Conservation (phyloP, 495 filamentous ascomycete species). For the Margaritispora aquatica region DNA sequence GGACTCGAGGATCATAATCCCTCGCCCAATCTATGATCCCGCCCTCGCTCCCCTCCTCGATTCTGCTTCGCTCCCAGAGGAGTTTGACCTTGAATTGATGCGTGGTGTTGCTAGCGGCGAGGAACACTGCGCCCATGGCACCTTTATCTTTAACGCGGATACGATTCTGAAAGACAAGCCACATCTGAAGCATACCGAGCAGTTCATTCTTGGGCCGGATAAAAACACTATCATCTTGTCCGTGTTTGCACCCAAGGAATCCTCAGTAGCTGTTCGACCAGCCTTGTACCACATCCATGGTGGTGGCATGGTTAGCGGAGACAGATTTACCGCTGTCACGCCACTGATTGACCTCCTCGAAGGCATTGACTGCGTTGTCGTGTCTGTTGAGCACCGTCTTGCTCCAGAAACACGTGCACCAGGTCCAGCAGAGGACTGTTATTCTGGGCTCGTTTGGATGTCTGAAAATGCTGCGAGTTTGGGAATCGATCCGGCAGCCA, state of each 20-base stretch:
- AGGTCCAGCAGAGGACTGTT: slow-evolving; percentile 23
- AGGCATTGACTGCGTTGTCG: slow-evolving; percentile 13
- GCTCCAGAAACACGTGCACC: slow-evolving; percentile 23
- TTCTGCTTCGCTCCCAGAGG: slow-evolving; percentile 5
- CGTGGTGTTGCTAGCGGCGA: not conserved
- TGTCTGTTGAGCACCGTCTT: slow-evolving; percentile 28
- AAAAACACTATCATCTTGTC: not conserved
- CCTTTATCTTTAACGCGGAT: not conserved
- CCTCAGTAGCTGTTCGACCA: not conserved
- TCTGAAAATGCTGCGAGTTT: slow-evolving; percentile 19
- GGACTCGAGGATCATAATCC: slow-evolving; percentile 9
- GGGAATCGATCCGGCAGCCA: slow-evolving; percentile 22
- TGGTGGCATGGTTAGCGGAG: slow-evolving; percentile 3
- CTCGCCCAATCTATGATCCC: slow-evolving; percentile 9
- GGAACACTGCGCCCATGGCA: not conserved
- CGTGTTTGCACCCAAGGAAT: slow-evolving; percentile 1
- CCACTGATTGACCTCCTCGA: slow-evolving; percentile 11
- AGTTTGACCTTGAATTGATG: slow-evolving; percentile 11
- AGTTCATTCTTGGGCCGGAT: slow-evolving; percentile 2
- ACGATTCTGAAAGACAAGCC: not conserved
- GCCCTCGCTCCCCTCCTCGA: slow-evolving; percentile 5
- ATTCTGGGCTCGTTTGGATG: slow-evolving; percentile 25
- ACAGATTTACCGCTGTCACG: slow-evolving; percentile 8
- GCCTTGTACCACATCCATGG: slow-evolving; percentile 8
- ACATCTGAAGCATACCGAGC: not conserved